A percentile compares a stretch with the other conserved stretches of the same genome.
These are phyloP conservation scores for Fusarium fracticaudum DNA, from an alignment of 2,329 filamentous ascomycete genomes.

Conservation along the genomic window DNA sequence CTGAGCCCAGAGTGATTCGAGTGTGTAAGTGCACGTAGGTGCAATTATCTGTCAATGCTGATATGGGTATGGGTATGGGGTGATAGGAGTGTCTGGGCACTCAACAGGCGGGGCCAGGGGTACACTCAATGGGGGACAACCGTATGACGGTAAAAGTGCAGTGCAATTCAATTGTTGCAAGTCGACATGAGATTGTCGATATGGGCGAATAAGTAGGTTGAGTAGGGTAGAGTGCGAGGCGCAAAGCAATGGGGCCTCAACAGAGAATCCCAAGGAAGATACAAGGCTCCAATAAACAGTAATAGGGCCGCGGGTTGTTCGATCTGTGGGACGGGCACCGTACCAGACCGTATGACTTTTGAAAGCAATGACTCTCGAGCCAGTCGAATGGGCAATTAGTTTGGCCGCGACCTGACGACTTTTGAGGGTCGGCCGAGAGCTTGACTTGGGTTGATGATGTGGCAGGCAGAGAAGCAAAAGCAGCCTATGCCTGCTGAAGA, in stretches of 20 bases:
- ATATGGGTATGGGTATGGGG: conserved; percentile 34
- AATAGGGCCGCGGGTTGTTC: conserved; percentile 28
- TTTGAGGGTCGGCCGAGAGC: conserved; percentile 29
- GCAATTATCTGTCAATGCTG: conserved; percentile 25
- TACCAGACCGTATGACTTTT: conserved; percentile 44
- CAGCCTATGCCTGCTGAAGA: conserved; percentile 11
- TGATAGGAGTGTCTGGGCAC: conserved; percentile 36
- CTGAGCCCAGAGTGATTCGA: conserved; percentile 21
- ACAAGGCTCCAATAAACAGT: conserved; percentile 18
- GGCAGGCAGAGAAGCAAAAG: conserved; percentile 32
- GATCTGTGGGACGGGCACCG: conserved; percentile 42
- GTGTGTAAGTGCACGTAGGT: conserved; percentile 26
- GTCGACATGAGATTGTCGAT: conserved; percentile 31
- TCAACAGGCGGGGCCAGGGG: conserved; percentile 29
- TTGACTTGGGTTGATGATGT: conserved; percentile 34
- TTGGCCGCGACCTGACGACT: conserved; percentile 40
- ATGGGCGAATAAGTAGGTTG: conserved; percentile 35
- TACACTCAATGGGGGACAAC: conserved; percentile 38
- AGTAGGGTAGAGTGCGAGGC: not conserved
- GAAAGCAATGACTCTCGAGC: conserved; percentile 35
- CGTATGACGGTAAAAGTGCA: conserved; percentile 38
- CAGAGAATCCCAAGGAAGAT: conserved; percentile 26
- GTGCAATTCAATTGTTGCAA: conserved; percentile 33
- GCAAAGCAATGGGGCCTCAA: conserved; percentile 29
- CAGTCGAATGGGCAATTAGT: conserved; percentile 29